Base-by-base conservation (phyloP, 2,329 filamentous ascomycete genomes). In the Plenodomus biglobosus region DNA sequence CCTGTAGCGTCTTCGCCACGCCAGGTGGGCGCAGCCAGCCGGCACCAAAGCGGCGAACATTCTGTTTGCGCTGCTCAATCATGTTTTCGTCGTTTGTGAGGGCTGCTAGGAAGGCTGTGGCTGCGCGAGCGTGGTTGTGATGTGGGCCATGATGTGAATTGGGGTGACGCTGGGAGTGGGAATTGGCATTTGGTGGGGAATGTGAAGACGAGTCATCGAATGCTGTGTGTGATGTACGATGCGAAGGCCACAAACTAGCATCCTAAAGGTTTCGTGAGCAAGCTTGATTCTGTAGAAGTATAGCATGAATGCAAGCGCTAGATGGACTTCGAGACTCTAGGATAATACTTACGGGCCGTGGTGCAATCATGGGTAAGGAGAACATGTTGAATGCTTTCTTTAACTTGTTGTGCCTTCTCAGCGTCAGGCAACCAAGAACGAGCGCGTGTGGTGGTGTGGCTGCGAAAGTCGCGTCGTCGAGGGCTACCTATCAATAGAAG, bases 11-110 rank as follows among this genome's bases (percentile, higher is more conserved):
- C 78, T 97, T 99, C 48, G 84, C 72, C 46, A 96, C 81, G 7
- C 92, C 94, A 0, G 90, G 91, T 0, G 94, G 94, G 49, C 87
- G 88, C 46, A 99, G 85, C 94, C 94, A 99, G 38, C 82, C 83
- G 57, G 86, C 88, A 51, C 94, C 94, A 67, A 95, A 96, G 64
- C 91, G 88, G 40, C 87, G 83, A 22, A 97, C 87, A 58, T 92
- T 90, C 40, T 83, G 75, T 64, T 92, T 90, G 39, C 92, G 89
- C 8, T 86, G 81, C 45, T 86, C 82, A 56, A 95, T 80, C 48
- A 85, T 81, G 52, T 85, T 81, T 74, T 97, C 94, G 68, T 96
- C 92, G 36, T 83, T 76, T 20, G 82, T 79, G 10, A 96, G 82
- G 1, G 85, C 79, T 8, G 86, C 82, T 3, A 96, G 83, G 2